Conservation (phyloP, 768 basidiomycete species). For the Phlegmacium glaucopus region DNA sequence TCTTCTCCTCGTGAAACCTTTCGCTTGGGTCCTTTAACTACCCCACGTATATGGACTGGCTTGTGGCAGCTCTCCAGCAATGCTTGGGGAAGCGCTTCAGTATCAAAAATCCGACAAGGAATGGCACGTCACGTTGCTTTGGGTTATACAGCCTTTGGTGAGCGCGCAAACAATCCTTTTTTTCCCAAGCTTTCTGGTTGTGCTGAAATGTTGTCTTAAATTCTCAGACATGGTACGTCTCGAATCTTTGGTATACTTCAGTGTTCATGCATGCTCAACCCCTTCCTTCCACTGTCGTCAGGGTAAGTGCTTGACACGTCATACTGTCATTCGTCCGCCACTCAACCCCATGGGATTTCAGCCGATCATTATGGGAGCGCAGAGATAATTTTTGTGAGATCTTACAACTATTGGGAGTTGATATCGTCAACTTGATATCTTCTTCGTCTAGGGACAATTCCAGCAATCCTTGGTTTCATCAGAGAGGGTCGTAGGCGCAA, state of each 20-base stretch:
- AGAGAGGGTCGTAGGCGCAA: slow-evolving; percentile 59
- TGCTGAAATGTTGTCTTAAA: slow-evolving; percentile 2
- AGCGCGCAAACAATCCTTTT: not conserved
- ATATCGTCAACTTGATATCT: slow-evolving; percentile 6
- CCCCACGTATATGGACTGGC: slow-evolving; percentile 71
- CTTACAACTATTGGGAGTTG: slow-evolving; percentile 4
- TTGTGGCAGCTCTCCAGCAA: slow-evolving; percentile 87
- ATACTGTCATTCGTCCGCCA: slow-evolving; percentile 3
- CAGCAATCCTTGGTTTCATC: slow-evolving; percentile 40
- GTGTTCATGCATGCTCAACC: not conserved
- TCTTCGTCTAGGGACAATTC: slow-evolving; percentile 62
- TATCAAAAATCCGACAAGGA: slow-evolving; percentile 57
- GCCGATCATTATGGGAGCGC: slow-evolving; percentile 88
- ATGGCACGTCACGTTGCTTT: slow-evolving; percentile 62
- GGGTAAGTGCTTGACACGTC: slow-evolving; percentile 22
- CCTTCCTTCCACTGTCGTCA: slow-evolving; percentile 14
- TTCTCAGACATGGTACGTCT: slow-evolving; percentile 35
- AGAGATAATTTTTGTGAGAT: slow-evolving; percentile 73
- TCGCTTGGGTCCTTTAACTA: slow-evolving; percentile 50
- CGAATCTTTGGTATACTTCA: not conserved
- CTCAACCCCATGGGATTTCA: slow-evolving; percentile 20
- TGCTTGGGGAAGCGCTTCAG: slow-evolving; percentile 78
- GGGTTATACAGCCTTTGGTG: slow-evolving; percentile 67
- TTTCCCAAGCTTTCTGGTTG: not conserved
- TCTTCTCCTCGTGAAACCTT: slow-evolving; percentile 40